Base-by-base conservation (phyloP, 1,284 basidiomycete genomes). In the Ceratobasidium sp. region DNA sequence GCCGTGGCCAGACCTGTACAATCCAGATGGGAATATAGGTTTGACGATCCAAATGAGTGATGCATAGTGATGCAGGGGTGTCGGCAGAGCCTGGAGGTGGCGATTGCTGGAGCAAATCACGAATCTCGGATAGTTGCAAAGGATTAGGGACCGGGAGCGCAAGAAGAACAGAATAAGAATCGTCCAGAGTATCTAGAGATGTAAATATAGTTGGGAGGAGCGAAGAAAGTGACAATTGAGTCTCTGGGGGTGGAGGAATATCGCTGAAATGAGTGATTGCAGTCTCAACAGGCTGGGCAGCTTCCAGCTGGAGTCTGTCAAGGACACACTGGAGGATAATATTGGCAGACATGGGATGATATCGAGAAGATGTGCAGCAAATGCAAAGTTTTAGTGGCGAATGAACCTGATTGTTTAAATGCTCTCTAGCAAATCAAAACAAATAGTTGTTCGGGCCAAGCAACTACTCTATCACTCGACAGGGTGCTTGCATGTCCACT, bases 231-330 rank as follows among this genome's bases (percentile, higher is more conserved):
- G 60, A 33, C 52, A 65, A 66, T 35, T 44, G 48, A 20, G 44
- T 12, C 48, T 16, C 20, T 14, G 23, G 62, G 20, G 44, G 48
- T 8, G 23, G 60, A 23, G 46, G 60, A 48, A 62, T 52, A n/a
- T 18, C 46, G 48, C 55, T 64, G 23, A 48, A 73, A 69, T 52
- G 16, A 62, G 59, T 33, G 57, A 73, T 46, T 23, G 55, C 44
- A 52, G 48, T 18, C 12, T 50, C 44, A 38, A 78, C 48, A n/a
- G 50, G 16, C 59, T 70, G 68, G 3, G 30, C 46, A 50, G 41
- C 44, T 6, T 66, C 33, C 8, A 16, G 44, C 23, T 48, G n/a
- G 3, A 66, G 64, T 14, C 23, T 23, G 14, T 50, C 41, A 27
- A 50, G 38, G 16, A 50, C 23, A 33, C 20, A 18, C 64, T 18